These are phyloP conservation scores for Lipomyces kockii DNA, from an alignment of 805 yeast genomes.

Conservation along the genomic window DNA sequence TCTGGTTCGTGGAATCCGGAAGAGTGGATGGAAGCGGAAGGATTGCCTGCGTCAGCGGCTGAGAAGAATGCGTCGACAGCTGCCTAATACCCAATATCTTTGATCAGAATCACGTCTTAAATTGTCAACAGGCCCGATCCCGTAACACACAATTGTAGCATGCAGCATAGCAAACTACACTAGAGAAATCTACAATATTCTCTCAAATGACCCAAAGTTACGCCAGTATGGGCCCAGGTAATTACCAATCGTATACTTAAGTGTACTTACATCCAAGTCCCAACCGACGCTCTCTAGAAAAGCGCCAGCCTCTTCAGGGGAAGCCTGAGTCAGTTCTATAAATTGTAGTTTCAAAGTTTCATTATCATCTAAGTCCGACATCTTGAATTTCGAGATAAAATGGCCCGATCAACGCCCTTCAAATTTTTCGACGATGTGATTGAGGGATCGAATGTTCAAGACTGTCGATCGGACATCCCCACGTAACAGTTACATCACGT, in stretches of 20 bases:
- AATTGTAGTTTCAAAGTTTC: constrained; percentile 39
- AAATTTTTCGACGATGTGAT: neutral
- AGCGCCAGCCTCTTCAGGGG: constrained; percentile 49
- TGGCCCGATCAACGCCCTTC: neutral
- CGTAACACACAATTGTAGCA: neutral
- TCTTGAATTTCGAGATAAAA: neutral
- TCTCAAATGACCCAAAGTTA: neutral
- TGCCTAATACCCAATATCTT: constrained; percentile 9
- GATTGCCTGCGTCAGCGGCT: constrained; percentile 9
- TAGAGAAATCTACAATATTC: neutral
- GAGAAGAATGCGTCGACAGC: constrained; percentile 26
- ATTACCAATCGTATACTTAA: neutral
- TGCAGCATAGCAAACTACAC: neutral
- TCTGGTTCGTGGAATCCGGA: neutral
- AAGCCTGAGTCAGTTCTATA: constrained; percentile 47
- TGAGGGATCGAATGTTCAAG: neutral
- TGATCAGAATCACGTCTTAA: neutral
- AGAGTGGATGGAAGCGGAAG: constrained; percentile 8
- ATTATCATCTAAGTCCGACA: neutral
- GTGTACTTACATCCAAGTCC: constrained; percentile 41
- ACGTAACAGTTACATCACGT: neutral
- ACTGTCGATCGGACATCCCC: neutral
- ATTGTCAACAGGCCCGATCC: neutral
- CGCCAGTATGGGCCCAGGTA: neutral
- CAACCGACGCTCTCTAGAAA: constrained; percentile 46